Evolutionary conservation across 169 alveolate genomes (phyloP), one percentile per base, ranked within the genome.

Genomic region (Cryptosporidium meleagridis): DNA sequence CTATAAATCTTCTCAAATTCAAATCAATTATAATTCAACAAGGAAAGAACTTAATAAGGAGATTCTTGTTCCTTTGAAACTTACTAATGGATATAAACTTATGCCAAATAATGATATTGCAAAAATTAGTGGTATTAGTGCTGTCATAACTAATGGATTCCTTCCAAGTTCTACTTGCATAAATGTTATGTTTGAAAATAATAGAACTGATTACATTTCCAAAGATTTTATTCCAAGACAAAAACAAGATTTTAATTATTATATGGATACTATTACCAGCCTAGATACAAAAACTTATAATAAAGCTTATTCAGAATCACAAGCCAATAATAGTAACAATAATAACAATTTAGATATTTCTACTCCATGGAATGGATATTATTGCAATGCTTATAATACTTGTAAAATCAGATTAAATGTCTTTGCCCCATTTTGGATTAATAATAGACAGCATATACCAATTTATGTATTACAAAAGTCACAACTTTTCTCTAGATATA

Each of bases 321-420:
- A 55, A 21, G 1, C 37, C 2, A 58, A 31, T 31, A 31, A 31
- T 31, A 31, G 2, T 31, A 31, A 31, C 2, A n/a, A 26, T 9
- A 58, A 35, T 58, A n/a, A n/a, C 18, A 21, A 1, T 37, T 53
- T 33, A 0, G 71, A 73, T 16, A n/a, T 55, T n/a, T 35, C 58
- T 53, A 59, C 86, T 33, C 86, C 86, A 12, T 73, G 86, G 86
- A 37, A 55, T 59, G 86, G 86, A 18, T 73, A 73, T 37, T 33
- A 53, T 10, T 73, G 86, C 26, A 35, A 55, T 31, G 48, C 45
- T 3, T 58, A 73, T 26, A 73, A 73, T 73, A 73, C 86, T 8
- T 73, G 86, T 21, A 73, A 73, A 31, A 55, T 73, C 14, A 31
- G 72, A 73, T n/a, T 73, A n/a, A 73, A 21, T 37, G 9, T 73